These are phyloP conservation scores for Fragilaria crotonensis DNA, from an alignment of 108 stramenopile genomes.

Conservation along the genomic window DNA sequence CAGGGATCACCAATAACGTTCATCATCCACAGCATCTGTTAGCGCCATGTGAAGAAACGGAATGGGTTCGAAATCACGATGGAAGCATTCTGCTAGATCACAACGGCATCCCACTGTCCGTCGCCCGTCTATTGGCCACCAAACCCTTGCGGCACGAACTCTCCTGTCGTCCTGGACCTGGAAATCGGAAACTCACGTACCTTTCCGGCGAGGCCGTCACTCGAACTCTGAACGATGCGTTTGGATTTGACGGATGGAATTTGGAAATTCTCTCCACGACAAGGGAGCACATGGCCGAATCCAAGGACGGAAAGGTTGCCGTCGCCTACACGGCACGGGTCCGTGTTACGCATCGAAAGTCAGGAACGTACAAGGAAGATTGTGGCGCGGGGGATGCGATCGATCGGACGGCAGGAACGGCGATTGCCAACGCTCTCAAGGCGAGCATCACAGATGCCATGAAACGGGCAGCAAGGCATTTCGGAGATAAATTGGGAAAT, in stretches of 20 bases:
- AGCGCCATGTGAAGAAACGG: too few relatives aligned
- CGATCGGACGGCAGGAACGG: constrained; percentile 57
- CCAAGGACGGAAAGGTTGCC: constrained; percentile 34
- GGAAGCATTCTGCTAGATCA: constrained; percentile 35
- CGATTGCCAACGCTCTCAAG: constrained; percentile 68
- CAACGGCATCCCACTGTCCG: constrained; percentile 35
- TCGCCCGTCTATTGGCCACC: constrained; percentile 53
- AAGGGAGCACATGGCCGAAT: constrained; percentile 36
- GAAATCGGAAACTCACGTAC: constrained; percentile 66
- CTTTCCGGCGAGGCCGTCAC: constrained; percentile 74
- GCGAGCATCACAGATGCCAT: constrained; percentile 76
- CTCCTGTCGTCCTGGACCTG: constrained; percentile 65
- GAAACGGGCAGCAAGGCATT: constrained; percentile 79
- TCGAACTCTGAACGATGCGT: constrained; percentile 72
- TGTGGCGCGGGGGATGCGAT: constrained; percentile 70
- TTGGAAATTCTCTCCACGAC: constrained; percentile 49
- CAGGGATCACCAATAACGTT: too few relatives aligned
- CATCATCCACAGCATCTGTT: too few relatives aligned
- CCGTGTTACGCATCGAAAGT: constrained; percentile 49
- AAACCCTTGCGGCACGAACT: constrained; percentile 63
- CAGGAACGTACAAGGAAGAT: constrained; percentile 70
- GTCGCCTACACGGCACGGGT: constrained; percentile 67
- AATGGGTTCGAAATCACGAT: constrained; percentile 36
- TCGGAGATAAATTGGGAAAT: constrained; percentile 74
- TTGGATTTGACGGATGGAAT: constrained; percentile 82